A percentile compares a stretch with the other conserved stretches of the same genome.
Conservation (phyloP, 2,329 filamentous ascomycete genomes). For the Albifimbria verrucaria region DNA sequence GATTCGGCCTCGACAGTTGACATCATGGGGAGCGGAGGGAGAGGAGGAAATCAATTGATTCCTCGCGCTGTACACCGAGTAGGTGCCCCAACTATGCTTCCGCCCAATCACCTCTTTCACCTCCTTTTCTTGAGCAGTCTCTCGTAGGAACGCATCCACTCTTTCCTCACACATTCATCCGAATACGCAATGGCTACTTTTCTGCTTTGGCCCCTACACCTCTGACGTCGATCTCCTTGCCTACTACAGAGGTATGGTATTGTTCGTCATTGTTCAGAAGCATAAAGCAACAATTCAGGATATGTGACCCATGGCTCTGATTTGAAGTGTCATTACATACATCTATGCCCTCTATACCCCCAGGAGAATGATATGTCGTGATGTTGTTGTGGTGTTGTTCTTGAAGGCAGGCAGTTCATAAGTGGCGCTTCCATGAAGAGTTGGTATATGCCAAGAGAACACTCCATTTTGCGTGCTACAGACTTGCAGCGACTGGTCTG, state of each 20-base stretch:
- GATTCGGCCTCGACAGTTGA: no score
- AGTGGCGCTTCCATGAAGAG: no score
- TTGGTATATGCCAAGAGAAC: no score
- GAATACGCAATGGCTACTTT: constrained; percentile 24
- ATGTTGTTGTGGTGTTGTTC: no score
- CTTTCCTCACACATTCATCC: constrained; percentile 33
- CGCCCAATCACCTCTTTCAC: not conserved
- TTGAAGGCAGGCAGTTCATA: no score
- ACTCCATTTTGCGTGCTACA: no score
- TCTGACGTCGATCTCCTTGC: constrained; percentile 23
- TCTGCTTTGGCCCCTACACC: constrained; percentile 18
- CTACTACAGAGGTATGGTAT: constrained; percentile 23
- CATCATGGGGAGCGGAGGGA: no score
- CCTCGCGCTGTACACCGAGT: no score
- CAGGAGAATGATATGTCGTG: constrained; percentile 9
- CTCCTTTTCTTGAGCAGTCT: constrained; percentile 9
- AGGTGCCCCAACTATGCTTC: not conserved
- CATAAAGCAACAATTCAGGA: constrained; percentile 30
- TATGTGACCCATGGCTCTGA: constrained; percentile 31
- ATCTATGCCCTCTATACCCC: constrained; percentile 23
- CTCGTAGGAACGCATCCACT: constrained; percentile 23
- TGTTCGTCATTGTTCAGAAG: constrained; percentile 27
- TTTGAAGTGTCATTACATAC: constrained; percentile 27
- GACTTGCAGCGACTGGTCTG: no score
- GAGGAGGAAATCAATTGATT: no score